phyloP scores from a whole-genome alignment of 2,329 filamentous ascomycete species.

The Aspergillus jensenii region DNA sequence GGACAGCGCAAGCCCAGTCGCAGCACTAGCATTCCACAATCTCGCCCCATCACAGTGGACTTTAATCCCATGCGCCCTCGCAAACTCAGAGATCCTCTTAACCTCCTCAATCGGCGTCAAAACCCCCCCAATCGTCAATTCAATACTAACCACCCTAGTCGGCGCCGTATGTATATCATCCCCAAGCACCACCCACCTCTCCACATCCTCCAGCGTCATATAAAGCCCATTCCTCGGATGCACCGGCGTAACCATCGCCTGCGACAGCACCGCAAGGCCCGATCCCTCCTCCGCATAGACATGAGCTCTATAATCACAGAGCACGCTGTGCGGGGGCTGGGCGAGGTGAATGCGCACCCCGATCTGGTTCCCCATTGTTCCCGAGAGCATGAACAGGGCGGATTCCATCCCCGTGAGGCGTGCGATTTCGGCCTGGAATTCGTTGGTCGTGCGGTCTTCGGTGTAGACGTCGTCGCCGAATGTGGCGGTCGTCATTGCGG shows the following conservation, averaged over 20 bases:
- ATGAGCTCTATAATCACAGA: conserved; percentile 36
- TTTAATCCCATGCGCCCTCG: conserved; percentile 21
- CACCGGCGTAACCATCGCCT: conserved; percentile 31
- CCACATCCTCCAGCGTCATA: conserved; percentile 36
- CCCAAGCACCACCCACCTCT: conserved; percentile 12
- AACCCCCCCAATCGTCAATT: conserved; percentile 18
- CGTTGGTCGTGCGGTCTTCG: conserved; percentile 24
- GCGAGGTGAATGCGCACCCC: conserved; percentile 32
- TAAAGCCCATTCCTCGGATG: conserved; percentile 33
- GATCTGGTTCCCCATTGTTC: conserved; percentile 44
- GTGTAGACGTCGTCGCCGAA: conserved; percentile 37
- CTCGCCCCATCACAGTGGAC: conserved; percentile 35
- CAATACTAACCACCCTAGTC: conserved; percentile 16
- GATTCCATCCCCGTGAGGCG: conserved; percentile 35
- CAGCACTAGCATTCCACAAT: conserved; percentile 28
- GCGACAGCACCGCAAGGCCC: conserved; percentile 30
- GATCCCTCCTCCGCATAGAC: conserved; percentile 33
- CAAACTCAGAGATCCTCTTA: conserved; percentile 24
- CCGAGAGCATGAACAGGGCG: conserved; percentile 34
- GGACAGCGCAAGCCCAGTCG: conserved; percentile 23
- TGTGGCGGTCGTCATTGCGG: conserved; percentile 9
- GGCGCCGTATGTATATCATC: conserved; percentile 17
- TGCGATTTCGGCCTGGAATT: conserved; percentile 31
- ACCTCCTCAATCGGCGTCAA: conserved; percentile 20
- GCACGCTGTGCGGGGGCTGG: conserved; percentile 35